Percentiles rank a stretch among this genome's conserved stretches.
phyloP scores from a whole-genome alignment of 345 rosid species.

The Eucalyptus cloeziana region DNA sequence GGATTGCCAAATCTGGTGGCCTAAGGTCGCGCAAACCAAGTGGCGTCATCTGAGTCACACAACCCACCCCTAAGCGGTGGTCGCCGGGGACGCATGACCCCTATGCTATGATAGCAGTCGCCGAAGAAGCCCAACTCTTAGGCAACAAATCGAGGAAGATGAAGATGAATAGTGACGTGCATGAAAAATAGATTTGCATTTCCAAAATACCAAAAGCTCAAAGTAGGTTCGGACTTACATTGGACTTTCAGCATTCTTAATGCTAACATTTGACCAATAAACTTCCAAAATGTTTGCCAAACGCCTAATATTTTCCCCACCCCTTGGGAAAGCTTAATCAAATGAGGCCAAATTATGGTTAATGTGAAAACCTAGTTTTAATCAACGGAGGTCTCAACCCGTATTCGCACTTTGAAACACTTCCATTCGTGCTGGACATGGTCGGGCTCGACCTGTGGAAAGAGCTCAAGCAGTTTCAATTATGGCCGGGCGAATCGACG shows the following conservation, averaged over 20 bases:
- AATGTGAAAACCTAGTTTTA: neutral
- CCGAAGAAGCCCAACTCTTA: accelerated
- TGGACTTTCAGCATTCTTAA: accelerated
- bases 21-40: too few species aligned
- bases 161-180: accelerated
- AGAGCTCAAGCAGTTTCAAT: neutral
- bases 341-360: neutral
- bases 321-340: accelerated
- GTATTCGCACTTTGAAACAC: neutral
- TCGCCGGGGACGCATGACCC: accelerated
- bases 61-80: accelerated
- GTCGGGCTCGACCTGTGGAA: accelerated
- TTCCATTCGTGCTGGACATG: neutral
- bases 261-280: too few species aligned
- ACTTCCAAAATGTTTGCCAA: too few species aligned
- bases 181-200: too few species aligned
- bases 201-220: accelerated
- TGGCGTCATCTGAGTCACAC: accelerated
- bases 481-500: neutral
- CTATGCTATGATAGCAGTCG: accelerated
- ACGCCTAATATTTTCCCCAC: too few species aligned
- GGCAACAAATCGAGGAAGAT: accelerated
- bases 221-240: accelerated
- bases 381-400: accelerated
- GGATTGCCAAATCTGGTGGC: accelerated